phyloP scores from a whole-genome alignment of 192 early-diverging fungal species.

The Fimicolochytrium jonesii region DNA sequence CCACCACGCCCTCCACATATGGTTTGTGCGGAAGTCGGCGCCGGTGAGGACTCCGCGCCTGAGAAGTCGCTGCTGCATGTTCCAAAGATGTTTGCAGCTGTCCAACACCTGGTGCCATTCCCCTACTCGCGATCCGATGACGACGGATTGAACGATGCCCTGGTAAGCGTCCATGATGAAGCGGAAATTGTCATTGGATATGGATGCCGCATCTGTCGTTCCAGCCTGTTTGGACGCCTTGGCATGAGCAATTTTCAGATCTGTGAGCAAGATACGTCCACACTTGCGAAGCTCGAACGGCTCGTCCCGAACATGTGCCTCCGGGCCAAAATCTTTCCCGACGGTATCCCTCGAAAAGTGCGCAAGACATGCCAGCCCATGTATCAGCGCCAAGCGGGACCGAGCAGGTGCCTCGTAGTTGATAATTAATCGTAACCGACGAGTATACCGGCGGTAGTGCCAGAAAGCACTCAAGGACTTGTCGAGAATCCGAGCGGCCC shows the following conservation, averaged over 20 bases:
- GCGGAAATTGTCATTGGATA: conserved; percentile 7
- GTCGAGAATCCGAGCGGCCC: conserved; percentile 35
- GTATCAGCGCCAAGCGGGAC: conserved; percentile 6
- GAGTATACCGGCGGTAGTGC: conserved; percentile 27
- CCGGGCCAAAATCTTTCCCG: background rate
- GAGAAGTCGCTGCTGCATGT: conserved; percentile 13
- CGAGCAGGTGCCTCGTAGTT: conserved; percentile 27
- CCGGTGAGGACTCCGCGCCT: conserved; percentile 13
- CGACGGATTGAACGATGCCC: conserved; percentile 36
- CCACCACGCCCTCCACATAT: conserved; percentile 40
- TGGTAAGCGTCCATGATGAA: conserved; percentile 36
- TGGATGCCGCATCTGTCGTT: background rate
- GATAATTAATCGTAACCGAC: conserved; percentile 24
- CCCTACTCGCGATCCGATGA: conserved; percentile 30
- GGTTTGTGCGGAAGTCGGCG: conserved; percentile 22
- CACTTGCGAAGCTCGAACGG: conserved; percentile 17
- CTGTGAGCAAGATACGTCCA: conserved; percentile 11
- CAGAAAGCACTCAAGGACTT: conserved; percentile 20
- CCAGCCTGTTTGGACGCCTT: background rate
- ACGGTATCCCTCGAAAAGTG: conserved; percentile 22
- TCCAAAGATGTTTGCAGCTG: conserved; percentile 32
- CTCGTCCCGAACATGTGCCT: background rate
- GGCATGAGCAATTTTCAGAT: no score
- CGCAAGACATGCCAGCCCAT: conserved; percentile 24
- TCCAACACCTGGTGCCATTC: conserved; percentile 29